These are phyloP conservation scores for Botrytis sinoallii DNA, from an alignment of 2,329 filamentous ascomycete genomes.

Conservation along the genomic window DNA sequence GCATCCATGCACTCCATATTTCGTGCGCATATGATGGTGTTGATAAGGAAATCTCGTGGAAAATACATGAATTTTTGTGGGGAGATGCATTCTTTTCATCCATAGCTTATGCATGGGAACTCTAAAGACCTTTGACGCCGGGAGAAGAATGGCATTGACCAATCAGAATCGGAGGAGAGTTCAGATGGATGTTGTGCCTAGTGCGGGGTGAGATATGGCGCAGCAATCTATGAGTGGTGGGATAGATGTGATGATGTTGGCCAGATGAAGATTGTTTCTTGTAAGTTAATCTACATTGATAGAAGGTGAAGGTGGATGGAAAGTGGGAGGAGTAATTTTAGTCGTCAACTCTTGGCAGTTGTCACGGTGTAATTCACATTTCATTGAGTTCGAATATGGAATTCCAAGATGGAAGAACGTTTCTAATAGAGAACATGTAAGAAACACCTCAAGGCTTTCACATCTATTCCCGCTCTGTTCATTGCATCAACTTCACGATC, in stretches of 20 bases:
- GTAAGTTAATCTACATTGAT: neutral
- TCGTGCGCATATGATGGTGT: neutral
- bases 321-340: neutral
- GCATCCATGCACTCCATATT: neutral
- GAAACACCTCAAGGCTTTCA: neutral
- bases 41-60: neutral
- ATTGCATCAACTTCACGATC: neutral
- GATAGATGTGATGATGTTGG: neutral
- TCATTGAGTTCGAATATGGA: neutral
- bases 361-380: neutral
- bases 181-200: neutral
- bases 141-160: neutral
- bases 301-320: neutral
- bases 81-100: neutral
- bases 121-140: neutral
- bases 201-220: neutral
- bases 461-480: neutral
- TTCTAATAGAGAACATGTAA: neutral
- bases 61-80: neutral
- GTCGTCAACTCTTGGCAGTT: too few species aligned
- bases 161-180: neutral
- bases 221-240: neutral
- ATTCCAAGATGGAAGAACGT: too few species aligned
- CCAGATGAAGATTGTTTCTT: neutral
- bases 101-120: neutral